Evolutionary conservation across 2,329 filamentous ascomycete species (phyloP).

Genomic region (Simplicillium sp.): DNA sequence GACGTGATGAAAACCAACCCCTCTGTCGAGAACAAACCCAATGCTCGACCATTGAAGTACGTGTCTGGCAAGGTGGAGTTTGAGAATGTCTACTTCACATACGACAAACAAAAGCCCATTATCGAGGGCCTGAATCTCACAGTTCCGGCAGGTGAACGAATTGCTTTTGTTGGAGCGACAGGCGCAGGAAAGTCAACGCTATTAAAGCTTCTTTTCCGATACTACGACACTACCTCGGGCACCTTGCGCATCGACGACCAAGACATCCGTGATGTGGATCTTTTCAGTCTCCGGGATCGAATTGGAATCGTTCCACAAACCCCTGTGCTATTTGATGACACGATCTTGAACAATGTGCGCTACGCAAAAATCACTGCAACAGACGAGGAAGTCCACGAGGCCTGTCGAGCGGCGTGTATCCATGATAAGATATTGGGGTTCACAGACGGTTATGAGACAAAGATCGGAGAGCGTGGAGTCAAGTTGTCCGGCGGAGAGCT

Average conservation of each 20-base stretch:
- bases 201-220: constrained; percentile 47
- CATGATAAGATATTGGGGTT: constrained; percentile 49
- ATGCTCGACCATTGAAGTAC: constrained; percentile 39
- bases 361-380: constrained; percentile 45
- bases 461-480: constrained; percentile 16
- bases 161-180: constrained; percentile 51
- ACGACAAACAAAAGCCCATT: constrained; percentile 49
- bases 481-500: constrained; percentile 59
- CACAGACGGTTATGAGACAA: constrained; percentile 15
- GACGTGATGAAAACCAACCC: constrained; percentile 49
- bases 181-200: constrained; percentile 51
- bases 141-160: constrained; percentile 40
- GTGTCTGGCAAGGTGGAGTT: constrained; percentile 46
- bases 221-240: constrained; percentile 46
- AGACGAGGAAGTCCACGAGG: constrained; percentile 44
- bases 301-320: constrained; percentile 49
- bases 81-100: constrained; percentile 45
- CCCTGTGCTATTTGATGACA: constrained; percentile 47
- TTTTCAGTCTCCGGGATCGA: constrained; percentile 40
- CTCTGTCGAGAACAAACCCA: constrained; percentile 41
- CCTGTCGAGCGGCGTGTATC: constrained; percentile 45
- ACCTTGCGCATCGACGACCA: constrained; percentile 46
- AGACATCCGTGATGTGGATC: constrained; percentile 43
- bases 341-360: constrained; percentile 49
- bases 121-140: constrained; percentile 44